These are phyloP conservation scores for Liriodendron chinense DNA, from an alignment of 164 flowering plant genomes.

Conservation along the genomic window DNA sequence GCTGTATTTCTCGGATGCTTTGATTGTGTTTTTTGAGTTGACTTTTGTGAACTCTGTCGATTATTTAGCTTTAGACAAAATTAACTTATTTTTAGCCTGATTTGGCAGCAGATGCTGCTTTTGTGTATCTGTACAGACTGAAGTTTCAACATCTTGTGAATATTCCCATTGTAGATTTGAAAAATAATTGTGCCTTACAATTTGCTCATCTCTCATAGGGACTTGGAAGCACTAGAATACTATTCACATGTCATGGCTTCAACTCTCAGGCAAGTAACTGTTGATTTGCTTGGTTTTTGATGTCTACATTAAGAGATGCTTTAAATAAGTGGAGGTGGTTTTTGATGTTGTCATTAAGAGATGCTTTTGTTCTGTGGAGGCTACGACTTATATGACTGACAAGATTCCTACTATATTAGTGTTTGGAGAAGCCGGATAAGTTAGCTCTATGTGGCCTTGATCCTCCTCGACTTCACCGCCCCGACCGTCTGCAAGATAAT, in stretches of 20 bases:
- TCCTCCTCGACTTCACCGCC: conserved; percentile 65
- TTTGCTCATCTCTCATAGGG: conserved; percentile 33
- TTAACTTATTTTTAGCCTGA: background rate
- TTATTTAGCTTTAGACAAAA: background rate
- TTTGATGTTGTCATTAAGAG: background rate
- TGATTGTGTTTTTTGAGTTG: background rate
- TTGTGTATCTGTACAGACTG: too few species aligned
- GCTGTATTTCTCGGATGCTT: background rate
- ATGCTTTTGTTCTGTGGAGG: too few species aligned
- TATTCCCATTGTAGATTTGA: background rate
- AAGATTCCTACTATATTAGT: conserved; percentile 28
- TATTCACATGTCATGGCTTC: conserved; percentile 64
- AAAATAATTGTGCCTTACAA: background rate
- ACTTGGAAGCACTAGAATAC: conserved; percentile 54
- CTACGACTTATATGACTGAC: background rate
- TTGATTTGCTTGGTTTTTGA: background rate
- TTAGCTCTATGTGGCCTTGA: conserved; percentile 76
- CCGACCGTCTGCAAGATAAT: conserved; percentile 80
- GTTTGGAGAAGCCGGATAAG: conserved; percentile 69
- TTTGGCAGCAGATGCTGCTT: background rate
- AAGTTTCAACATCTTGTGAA: background rate
- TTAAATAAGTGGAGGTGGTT: background rate
- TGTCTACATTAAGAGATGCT: background rate
- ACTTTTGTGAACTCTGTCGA: background rate
- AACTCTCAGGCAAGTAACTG: conserved; percentile 47